These are phyloP conservation scores for Naganishia vaughanmartiniae DNA, from an alignment of 768 basidiomycete genomes.

Conservation along the genomic window DNA sequence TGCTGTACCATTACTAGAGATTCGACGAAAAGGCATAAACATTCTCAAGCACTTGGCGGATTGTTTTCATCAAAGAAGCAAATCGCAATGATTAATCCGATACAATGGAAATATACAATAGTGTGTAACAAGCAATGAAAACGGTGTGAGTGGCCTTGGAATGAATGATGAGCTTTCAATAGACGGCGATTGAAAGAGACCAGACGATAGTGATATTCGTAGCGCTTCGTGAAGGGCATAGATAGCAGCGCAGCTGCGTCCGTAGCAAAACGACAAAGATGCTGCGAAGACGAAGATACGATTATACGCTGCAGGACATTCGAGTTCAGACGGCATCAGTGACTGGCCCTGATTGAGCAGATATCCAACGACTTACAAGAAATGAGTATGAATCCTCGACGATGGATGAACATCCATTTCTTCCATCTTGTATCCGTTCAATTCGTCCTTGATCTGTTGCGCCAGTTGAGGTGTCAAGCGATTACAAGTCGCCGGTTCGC, in stretches of 20 bases:
- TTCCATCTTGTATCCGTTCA: slow-evolving; percentile 99
- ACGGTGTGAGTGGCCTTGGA: background rate
- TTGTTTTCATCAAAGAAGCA: background rate
- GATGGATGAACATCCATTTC: slow-evolving; percentile 98
- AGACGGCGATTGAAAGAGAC: background rate
- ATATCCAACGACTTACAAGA: slow-evolving; percentile 36
- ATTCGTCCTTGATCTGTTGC: slow-evolving; percentile 77
- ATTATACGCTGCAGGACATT: slow-evolving; percentile 6
- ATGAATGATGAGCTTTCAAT: background rate
- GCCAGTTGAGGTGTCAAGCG: slow-evolving; percentile 89
- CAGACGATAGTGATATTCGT: background rate
- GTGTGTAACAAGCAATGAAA: background rate
- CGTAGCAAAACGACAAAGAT: background rate
- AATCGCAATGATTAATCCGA: background rate
- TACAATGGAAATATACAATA: slow-evolving; percentile 3
- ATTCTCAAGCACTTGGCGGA: too few relatives aligned
- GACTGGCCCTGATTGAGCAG: background rate
- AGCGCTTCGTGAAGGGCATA: background rate
- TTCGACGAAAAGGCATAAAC: too few relatives aligned
- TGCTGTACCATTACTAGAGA: too few relatives aligned
- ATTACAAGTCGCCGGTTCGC: slow-evolving; percentile 96
- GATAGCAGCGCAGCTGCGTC: slow-evolving; percentile 21
- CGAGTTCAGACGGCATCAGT: background rate
- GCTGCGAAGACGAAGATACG: background rate
- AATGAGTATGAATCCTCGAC: slow-evolving; percentile 69